Base-by-base conservation (phyloP, 2,329 filamentous ascomycete species). In the Sporothrix curviconia region DNA sequence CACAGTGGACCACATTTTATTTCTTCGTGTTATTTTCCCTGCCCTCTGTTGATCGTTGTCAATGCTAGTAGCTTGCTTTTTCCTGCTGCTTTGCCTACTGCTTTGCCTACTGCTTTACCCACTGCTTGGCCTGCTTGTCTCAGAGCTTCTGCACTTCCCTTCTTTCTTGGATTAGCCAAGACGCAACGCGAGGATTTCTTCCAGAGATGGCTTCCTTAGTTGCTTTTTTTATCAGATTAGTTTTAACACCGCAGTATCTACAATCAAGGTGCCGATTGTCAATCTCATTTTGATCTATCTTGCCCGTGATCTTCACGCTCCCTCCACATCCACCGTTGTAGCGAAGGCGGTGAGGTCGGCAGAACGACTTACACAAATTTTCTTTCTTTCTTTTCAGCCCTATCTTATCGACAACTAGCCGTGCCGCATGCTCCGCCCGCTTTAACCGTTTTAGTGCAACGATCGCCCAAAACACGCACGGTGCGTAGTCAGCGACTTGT, bases 341-440 rank as follows among this genome's bases (percentile, higher is more conserved):
- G 2, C 24, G 24, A 46, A 47, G 42, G 56, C 56, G 56, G 56
- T 57, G 49, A 53, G 15, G 36, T 34, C 43, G 56, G 56, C 56
- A 54, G 50, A 55, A 50, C 30, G 34, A 51, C 51, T 58, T 37
- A 53, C 43, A 58, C 50, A 25, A 28, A 6, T 7, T 15, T 36
- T 25, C 37, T 44, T 43, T 51, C 37, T 7, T 39, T 46, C 40
- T 39, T n/a, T 37, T 47, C 37, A 47, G 44, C 32, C 28, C 36
- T 43, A 43, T 44, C 40, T 55, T 58, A 34, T 49, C 46, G 42
- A 32, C 54, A 34, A 49, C 40, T 46, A 49, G 54, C 52, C 52
- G 56, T 34, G 37, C 50, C 43, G 51, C 42, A 28, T 46, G 17
- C 12, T 39, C 40, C 52, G 40, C 40, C 40, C 52, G 22, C 52